phyloP scores from a whole-genome alignment of 1,284 basidiomycete genomes.

The Mycena citricolor region DNA sequence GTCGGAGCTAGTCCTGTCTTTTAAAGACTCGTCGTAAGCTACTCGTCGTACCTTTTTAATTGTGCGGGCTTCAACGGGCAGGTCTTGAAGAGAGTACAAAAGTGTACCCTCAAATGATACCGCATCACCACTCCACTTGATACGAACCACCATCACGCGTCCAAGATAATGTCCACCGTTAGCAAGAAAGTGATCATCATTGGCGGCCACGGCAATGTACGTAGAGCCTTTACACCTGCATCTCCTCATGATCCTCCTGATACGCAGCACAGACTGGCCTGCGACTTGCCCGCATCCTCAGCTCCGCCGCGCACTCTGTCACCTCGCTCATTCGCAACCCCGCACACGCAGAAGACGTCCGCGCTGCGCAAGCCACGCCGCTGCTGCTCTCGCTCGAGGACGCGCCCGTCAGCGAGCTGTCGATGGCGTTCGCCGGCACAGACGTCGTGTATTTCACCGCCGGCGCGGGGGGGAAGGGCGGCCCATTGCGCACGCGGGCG shows the following conservation, averaged over 20 bases:
- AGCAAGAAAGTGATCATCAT: conserved; percentile 18
- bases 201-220: conserved; percentile 17
- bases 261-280: conserved; percentile 53
- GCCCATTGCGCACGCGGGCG: conserved; percentile 58
- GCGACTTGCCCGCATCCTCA: conserved; percentile 50
- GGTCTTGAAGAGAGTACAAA: too few relatives aligned
- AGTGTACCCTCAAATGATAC: too few relatives aligned
- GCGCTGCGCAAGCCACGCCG: conserved; percentile 45
- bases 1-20: too few relatives aligned
- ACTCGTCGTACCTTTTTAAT: too few relatives aligned
- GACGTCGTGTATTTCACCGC: conserved; percentile 65
- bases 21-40: too few relatives aligned
- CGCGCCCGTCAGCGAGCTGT: conserved; percentile 47
- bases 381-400: conserved; percentile 63
- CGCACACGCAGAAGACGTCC: conserved; percentile 50
- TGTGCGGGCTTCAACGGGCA: too few relatives aligned
- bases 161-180: too few relatives aligned
- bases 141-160: too few relatives aligned
- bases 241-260: not conserved
- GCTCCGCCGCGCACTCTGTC: conserved; percentile 43
- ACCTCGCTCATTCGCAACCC: conserved; percentile 58
- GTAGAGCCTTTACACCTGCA: not conserved
- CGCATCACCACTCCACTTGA: too few relatives aligned
- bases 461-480: conserved; percentile 70
- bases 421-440: conserved; percentile 46